Percentiles rank a stretch among this genome's conserved stretches.
Evolutionary conservation across 2,329 filamentous ascomycete genomes (phyloP).

Genomic region (Endocalyx cinctus): DNA sequence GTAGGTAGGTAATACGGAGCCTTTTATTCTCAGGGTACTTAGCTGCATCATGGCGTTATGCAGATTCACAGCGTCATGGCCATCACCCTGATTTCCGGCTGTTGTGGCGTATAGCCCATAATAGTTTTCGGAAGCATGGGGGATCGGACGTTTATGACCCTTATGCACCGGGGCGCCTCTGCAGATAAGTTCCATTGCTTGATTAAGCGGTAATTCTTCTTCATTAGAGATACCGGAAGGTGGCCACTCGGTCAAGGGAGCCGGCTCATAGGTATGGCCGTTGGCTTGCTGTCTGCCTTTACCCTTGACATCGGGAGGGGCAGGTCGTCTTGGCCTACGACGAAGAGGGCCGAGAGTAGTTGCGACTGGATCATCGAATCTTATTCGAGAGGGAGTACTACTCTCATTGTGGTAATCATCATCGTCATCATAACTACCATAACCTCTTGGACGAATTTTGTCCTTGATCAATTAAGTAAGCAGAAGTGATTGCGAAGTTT

Average conservation of each 20-base stretch:
- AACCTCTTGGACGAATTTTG: slow-evolving; percentile 27
- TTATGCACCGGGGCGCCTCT: slow-evolving; percentile 53
- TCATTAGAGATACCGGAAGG: slow-evolving; percentile 44
- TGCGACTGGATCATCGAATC: too few species aligned
- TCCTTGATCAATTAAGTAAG: too few species aligned
- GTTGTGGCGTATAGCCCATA: slow-evolving; percentile 52
- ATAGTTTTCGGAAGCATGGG: slow-evolving; percentile 51
- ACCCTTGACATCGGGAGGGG: slow-evolving; percentile 32
- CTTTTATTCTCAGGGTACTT: slow-evolving; percentile 49
- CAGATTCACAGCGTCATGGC: slow-evolving; percentile 40
- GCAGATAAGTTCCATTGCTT: slow-evolving; percentile 55
- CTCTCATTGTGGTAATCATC: too few species aligned
- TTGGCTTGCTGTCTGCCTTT: slow-evolving; percentile 33
- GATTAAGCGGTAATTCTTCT: slow-evolving; percentile 47
- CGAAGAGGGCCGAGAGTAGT: too few species aligned
- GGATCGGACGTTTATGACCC: slow-evolving; percentile 49
- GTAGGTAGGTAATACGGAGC: slow-evolving; percentile 32
- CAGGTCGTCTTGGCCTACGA: slow-evolving; percentile 39
- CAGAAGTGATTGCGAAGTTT: too few species aligned
- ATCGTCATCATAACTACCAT: too few species aligned
- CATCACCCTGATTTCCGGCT: slow-evolving; percentile 37
- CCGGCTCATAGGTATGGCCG: slow-evolving; percentile 23
- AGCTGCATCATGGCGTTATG: slow-evolving; percentile 55
- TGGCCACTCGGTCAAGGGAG: slow-evolving; percentile 52
- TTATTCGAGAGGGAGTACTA: too few species aligned